Conservation (phyloP, 352 stramenopile genomes). For the Globisporangium apiculatum region DNA sequence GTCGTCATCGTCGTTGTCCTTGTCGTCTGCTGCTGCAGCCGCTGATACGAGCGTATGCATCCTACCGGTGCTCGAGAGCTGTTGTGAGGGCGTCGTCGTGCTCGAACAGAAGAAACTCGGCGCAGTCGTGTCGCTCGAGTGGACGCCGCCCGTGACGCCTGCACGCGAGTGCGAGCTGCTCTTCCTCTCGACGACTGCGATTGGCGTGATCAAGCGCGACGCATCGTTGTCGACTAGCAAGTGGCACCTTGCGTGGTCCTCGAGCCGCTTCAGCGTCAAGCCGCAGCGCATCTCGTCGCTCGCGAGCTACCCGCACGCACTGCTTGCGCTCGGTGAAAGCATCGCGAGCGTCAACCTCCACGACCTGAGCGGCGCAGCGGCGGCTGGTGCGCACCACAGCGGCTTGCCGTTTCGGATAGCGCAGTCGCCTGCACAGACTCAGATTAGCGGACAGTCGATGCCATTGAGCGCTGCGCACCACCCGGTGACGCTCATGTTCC, state of each 20-base stretch:
- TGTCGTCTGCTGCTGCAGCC: no score
- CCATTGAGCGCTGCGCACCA: conserved; percentile 29
- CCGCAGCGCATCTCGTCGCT: conserved; percentile 47
- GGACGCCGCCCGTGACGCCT: conserved; percentile 44
- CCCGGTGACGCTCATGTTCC: conserved; percentile 59
- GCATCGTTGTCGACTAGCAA: conserved; percentile 25
- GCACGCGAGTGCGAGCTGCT: conserved; percentile 51
- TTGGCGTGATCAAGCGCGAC: conserved; percentile 57
- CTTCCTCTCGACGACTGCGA: conserved; percentile 57
- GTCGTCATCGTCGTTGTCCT: no score
- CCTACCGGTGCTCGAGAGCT: conserved; percentile 37
- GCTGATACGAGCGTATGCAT: conserved; percentile 35
- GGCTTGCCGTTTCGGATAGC: conserved; percentile 13
- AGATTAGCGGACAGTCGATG: no score
- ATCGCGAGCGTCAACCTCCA: conserved; percentile 51
- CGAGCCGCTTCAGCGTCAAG: conserved; percentile 46
- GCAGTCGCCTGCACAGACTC: not conserved
- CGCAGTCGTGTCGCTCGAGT: conserved; percentile 49
- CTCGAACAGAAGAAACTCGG: conserved; percentile 58
- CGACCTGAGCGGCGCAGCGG: conserved; percentile 26
- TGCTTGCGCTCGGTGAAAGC: conserved; percentile 39
- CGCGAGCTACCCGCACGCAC: conserved; percentile 39
- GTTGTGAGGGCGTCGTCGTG: conserved; percentile 42
- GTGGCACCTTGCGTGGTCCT: conserved; percentile 57
- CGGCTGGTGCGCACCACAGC: conserved; percentile 4